Percentiles rank a stretch among this genome's conserved stretches.
phyloP scores from a whole-genome alignment of 495 filamentous ascomycete species.

The Penicillium canescens region DNA sequence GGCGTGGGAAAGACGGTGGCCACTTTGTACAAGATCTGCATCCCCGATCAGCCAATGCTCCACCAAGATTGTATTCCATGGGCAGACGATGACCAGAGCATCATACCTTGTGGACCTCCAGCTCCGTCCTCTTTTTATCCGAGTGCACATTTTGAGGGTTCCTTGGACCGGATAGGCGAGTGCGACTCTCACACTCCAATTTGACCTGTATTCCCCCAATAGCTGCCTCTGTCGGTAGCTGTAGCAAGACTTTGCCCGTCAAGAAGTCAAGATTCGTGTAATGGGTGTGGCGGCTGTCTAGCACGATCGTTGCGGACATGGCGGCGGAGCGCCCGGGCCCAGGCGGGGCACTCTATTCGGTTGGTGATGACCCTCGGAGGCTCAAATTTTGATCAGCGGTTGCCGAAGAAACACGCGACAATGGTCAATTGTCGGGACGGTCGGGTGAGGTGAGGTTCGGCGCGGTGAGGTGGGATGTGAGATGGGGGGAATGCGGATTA shows the following conservation, averaged over 20 bases:
- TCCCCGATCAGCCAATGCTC: constrained; percentile 10
- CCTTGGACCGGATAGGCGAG: constrained; percentile 56
- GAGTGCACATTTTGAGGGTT: constrained; percentile 60
- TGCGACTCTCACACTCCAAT: constrained; percentile 85
- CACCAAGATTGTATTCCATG: neutral
- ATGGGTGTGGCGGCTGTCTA: constrained; percentile 72
- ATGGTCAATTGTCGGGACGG: neutral
- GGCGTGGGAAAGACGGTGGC: constrained; percentile 62
- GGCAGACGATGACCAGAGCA: neutral
- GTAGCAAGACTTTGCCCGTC: constrained; percentile 65
- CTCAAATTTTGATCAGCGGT: neutral
- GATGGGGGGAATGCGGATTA: constrained; percentile 15
- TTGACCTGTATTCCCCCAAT: constrained; percentile 85
- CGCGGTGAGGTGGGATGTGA: neutral
- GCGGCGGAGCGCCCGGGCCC: constrained; percentile 27
- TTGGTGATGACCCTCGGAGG: neutral
- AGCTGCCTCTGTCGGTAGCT: constrained; percentile 60
- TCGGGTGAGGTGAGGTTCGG: neutral
- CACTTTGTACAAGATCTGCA: constrained; percentile 66
- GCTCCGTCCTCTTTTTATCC: constrained; percentile 58
- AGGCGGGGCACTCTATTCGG: constrained; percentile 6
- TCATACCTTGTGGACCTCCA: constrained; percentile 77
- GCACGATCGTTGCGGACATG: constrained; percentile 78
- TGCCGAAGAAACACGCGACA: neutral
- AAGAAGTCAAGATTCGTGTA: constrained; percentile 91